Base-by-base conservation (phyloP, 192 early-diverging fungal genomes). In the Linnemannia zychae region DNA sequence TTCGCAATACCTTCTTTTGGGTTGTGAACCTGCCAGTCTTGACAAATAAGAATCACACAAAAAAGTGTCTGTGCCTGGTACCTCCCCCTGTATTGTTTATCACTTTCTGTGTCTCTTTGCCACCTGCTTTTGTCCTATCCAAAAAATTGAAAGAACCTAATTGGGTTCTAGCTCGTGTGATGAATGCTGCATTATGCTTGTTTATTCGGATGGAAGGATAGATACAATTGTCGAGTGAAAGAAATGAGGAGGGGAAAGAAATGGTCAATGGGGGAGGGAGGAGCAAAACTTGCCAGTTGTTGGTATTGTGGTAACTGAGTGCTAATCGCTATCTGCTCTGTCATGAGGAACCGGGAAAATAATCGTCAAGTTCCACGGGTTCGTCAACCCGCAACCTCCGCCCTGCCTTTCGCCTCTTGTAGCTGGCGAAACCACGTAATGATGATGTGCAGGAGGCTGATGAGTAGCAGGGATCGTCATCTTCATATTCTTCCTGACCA, bases 221-320 rank as follows among this genome's bases (percentile, higher is more conserved):
- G 57, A 63, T 63, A 63, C 57, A 63, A 13, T 44, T 28, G 57
- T 63, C 57, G 57, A 63, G n/a, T n/a, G n/a, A 57, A 11, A 63
- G 50, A 52, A 52, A 52, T n/a, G n/a, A n/a, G n/a, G n/a, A n/a
- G n/a, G n/a, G 50, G 18, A 18, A 33, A 3, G 57, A 12, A 63
- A n/a, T n/a, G n/a, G 53, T 4, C 9, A n/a, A 12, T 6, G 53
- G 24, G 52, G 52, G 9, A 28, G 3, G 53, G 53, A n/a, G 20
- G 22, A n/a, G 22, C 16, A 15, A 50, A 6, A 7, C 20, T 18
- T 24, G 52, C 52, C 3, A 53, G 22, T 53, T 17, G 48, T 5
- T 49, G 48, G 5, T 17, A 22, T 7, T 22, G 52, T 7, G 52
- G 20, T 17, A 3, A 22, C 52, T 24, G 52, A n/a, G 22, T n/a